Base-by-base conservation (phyloP, 441 rosid genomes). In the Pelargonium australe region DNA sequence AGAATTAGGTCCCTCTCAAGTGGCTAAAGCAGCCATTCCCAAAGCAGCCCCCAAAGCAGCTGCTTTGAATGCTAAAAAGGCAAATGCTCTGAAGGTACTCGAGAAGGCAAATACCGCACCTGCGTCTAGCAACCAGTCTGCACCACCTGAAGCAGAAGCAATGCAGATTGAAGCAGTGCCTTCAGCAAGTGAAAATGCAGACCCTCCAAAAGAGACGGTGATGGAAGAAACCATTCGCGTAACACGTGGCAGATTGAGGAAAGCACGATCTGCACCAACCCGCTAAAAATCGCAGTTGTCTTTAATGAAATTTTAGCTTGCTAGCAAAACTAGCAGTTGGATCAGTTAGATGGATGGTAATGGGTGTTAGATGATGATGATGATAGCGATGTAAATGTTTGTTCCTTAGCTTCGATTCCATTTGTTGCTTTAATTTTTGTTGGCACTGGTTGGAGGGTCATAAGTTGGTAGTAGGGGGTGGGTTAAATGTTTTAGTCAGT, bases 201-300 rank as follows among this genome's bases (percentile, higher is more conserved):
- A 77, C 55, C 72, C 85, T 68, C 78, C 92, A 13, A 80, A 84
- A 60, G 97, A 86, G 75, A 81, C 79, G 0, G 58, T 79, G 40
- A 80, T 84, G 84, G 97, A 88, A n/a, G 89, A 81, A 78, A 69
- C 83, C 1, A 63, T 80, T 17, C 81, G 78, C 40, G 69, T 76
- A 16, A 80, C 96, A 25, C 85, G 89, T 41, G 77, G 63, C 68
- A 82, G 75, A 73, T 71, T 77, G 78, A 85, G 81, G 84, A 89
- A 75, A 85, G 67, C 73, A 71, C 87, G 85, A 13, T 75, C 93
- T 10, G 77, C 68, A 31, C 75, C 82, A 62, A 70, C 10, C 63
- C 80, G 76, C 51, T 86, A 66, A 78, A 70, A 61, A 73, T 53
- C 58, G 31, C 3, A 1, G 31, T 25, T 25, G 31, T 25, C 31